Evolutionary conservation across 139 green algal genomes (phyloP), one percentile per base, ranked within the genome.

Genomic region (Edaphochlamys debaryana): DNA sequence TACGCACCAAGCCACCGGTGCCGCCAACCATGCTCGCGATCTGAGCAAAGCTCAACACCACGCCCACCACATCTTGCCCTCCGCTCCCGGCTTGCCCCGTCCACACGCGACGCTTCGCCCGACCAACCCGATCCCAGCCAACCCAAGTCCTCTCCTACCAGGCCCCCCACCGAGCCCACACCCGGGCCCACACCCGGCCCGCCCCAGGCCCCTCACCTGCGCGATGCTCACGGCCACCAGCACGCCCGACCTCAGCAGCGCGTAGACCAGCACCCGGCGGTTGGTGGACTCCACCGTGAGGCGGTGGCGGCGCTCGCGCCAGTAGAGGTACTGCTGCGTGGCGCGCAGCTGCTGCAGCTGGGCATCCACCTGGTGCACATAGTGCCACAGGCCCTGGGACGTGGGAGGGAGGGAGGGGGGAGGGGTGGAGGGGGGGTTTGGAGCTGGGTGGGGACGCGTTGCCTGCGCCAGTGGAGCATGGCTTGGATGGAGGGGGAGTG

Each of bases 241-340:
- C 71, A 78, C 77, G 9, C 41, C 58, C 19, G 62, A 73, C 1
- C 90, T 79, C 71, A 86, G 34, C 9, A 90, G 27, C 5, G 87
- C 90, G 63, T 88, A 93, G 48, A 85, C 86, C 50, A 90, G 23
- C 71, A 90, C 87, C 3, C 90, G 79, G 30, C 41, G 78, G 70
- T 87, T 88, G 32, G 90, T 93, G 67, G 70, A 88, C 42, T 93
- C 90, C 0, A 93, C 87, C 15, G 87, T 92, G 71, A 85, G 58
- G 25, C 90, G 76, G 80, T 93, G 90, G 42, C 90, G 80, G 52
- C 86, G 79, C 80, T 93, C 90, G 3, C 90, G 76, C 90, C 90
- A 93, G 79, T 91, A 93, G 13, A 93, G 72, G 86, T 93, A 93
- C 79, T 89, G 85, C 30, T 89, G 84, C 32, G 76, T 85, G 76